Evolutionary conservation across 2,329 filamentous ascomycete genomes (phyloP), one percentile per base, ranked within the genome.

Genomic region (Sclerotinia minor): DNA sequence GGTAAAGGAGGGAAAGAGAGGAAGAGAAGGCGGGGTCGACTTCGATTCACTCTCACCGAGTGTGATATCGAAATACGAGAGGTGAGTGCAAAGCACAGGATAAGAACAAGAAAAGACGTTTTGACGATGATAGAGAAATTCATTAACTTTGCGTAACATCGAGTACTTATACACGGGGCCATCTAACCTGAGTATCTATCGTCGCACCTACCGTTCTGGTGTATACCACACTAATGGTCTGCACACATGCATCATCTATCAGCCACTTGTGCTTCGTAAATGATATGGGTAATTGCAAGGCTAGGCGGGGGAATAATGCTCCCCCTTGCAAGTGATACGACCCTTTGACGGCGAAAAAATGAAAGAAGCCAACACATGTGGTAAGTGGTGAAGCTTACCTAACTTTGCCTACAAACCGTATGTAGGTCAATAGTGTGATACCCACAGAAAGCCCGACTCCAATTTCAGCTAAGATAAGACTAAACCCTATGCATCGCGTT

Each of bases 401-500:
- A 32, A 15, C 44, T 60, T 38, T 38, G 53, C 53, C 32, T 55
- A 38, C 52, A 21, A 35, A 38, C n/a, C 53, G 13, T 13, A 55
- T n/a, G 29, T 13, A 38, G 35, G 35, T 38, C 35, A 38, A 38
- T 38, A 38, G 29, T 55, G 53, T 55, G 53, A 55, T 24, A 59
- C 57, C 53, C 24, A 59, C 41, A 24, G 41, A 24, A 59, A 47
- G 24, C 26, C 41, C 41, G 57, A 59, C 9, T 38, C 11, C 41
- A 47, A 29, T 32, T 26, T 59, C 45, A 32, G 29, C 41, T 41
- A 44, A 21, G 57, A 45, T 41, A 47, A 35, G 45, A 32, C 41
- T 59, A 47, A 59, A 59, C 24, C 57, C 26, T 49, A 49, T 35
- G 58, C 29, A 60, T 60, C 58, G 44, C 58, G 58, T 49, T 60